phyloP scores from a whole-genome alignment of 2,329 filamentous ascomycete species.

The Ramularia endophylla region DNA sequence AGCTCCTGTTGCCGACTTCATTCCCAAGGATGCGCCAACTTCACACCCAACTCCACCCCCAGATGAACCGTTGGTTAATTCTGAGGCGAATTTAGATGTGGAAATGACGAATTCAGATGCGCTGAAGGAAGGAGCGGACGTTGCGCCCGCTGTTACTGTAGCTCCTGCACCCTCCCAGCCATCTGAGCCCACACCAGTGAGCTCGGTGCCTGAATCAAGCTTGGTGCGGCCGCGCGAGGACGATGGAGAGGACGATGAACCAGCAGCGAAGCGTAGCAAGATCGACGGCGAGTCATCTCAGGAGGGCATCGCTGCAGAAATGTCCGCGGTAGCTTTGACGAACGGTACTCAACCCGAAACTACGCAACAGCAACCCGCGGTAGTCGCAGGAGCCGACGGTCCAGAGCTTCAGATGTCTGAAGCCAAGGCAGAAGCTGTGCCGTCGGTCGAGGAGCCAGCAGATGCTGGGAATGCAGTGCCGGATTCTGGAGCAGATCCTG shows the following conservation, averaged over 20 bases:
- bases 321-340: not conserved
- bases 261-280: constrained; percentile 73
- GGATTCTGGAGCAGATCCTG: no score
- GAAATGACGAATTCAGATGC: constrained; percentile 21
- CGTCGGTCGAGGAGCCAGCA: no score
- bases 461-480: no score
- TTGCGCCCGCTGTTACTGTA: constrained; percentile 16
- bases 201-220: constrained; percentile 47
- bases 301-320: not conserved
- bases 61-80: constrained; percentile 34
- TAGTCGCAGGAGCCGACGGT: not conserved
- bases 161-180: constrained; percentile 2
- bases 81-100: constrained; percentile 24
- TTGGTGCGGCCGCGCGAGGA: constrained; percentile 70
- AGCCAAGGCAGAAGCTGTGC: not conserved
- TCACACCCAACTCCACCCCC: constrained; percentile 39
- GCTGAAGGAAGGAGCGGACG: constrained; percentile 5
- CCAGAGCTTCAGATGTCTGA: not conserved
- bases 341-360: not conserved
- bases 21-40: constrained; percentile 37
- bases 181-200: constrained; percentile 10
- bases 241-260: constrained; percentile 45
- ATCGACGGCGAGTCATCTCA: constrained; percentile 48
- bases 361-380: not conserved
- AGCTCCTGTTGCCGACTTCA: constrained; percentile 37